Evolutionary conservation across 2,329 filamentous ascomycete species (phyloP).

Genomic region (Biscogniauxia marginata): DNA sequence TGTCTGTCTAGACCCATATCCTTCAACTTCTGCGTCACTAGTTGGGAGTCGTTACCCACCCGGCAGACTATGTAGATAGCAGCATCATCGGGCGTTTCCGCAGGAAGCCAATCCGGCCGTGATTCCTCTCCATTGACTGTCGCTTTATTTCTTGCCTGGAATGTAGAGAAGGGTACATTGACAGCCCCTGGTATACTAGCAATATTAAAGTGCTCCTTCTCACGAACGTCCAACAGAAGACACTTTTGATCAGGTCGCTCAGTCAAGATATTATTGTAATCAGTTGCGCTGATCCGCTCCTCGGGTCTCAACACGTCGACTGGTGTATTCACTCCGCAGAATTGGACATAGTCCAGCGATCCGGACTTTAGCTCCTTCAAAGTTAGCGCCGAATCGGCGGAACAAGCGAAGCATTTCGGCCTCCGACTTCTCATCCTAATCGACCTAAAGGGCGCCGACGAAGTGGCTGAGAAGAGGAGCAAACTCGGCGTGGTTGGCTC

Average conservation of each 20-base stretch:
- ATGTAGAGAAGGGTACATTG: slow-evolving; percentile 67
- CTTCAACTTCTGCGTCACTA: slow-evolving; percentile 65
- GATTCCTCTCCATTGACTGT: slow-evolving; percentile 18
- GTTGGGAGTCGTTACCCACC: slow-evolving; percentile 75
- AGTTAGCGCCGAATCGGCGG: slow-evolving; percentile 60
- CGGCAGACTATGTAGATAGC: slow-evolving; percentile 73
- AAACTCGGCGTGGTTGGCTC: slow-evolving; percentile 32
- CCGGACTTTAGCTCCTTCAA: slow-evolving; percentile 60
- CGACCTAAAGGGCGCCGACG: slow-evolving; percentile 60
- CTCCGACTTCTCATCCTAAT: slow-evolving; percentile 71
- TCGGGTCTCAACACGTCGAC: slow-evolving; percentile 56
- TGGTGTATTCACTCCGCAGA: slow-evolving; percentile 67
- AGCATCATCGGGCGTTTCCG: slow-evolving; percentile 38
- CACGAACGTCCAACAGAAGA: slow-evolving; percentile 77
- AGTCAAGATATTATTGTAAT: slow-evolving; percentile 48
- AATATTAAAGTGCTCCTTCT: slow-evolving; percentile 80
- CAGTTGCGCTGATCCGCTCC: slow-evolving; percentile 65
- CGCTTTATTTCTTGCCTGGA: slow-evolving; percentile 34
- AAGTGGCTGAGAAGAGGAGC: slow-evolving; percentile 49
- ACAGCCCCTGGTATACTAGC: slow-evolving; percentile 73
- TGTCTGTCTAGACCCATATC: slow-evolving; percentile 54
- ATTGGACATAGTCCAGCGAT: slow-evolving; percentile 78
- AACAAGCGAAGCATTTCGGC: slow-evolving; percentile 74
- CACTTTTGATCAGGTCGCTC: slow-evolving; percentile 35
- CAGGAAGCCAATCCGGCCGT: slow-evolving; percentile 39